phyloP scores from a whole-genome alignment of 2,329 filamentous ascomycete genomes.

The Hymenoscyphus repandus region DNA sequence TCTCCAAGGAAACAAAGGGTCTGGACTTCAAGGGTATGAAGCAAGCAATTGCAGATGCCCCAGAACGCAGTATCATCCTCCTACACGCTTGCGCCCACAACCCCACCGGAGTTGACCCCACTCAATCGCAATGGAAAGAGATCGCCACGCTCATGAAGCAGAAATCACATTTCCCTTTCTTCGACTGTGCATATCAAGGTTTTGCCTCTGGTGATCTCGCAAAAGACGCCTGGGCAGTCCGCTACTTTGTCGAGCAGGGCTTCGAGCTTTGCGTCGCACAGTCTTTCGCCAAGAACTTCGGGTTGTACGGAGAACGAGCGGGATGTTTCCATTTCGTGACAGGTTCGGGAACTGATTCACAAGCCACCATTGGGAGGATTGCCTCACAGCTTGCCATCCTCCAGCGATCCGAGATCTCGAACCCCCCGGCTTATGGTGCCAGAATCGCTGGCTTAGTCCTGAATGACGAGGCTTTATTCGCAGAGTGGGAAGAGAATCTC shows the following conservation, averaged over 20 bases:
- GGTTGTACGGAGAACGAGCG: constrained; percentile 91
- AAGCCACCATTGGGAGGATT: constrained; percentile 56
- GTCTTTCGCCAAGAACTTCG: constrained; percentile 97
- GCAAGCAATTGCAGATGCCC: constrained; percentile 61
- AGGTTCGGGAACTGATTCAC: constrained; percentile 61
- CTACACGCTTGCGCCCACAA: constrained; percentile 97
- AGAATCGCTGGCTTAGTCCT: constrained; percentile 80
- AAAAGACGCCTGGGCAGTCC: constrained; percentile 84
- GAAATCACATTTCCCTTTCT: constrained; percentile 92
- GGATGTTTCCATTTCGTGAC: constrained; percentile 95
- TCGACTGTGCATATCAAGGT: constrained; percentile 96
- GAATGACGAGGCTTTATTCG: constrained; percentile 76
- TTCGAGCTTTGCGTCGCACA: constrained; percentile 86
- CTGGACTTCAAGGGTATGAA: constrained; percentile 92
- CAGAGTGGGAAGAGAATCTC: constrained; percentile 85
- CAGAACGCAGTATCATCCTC: constrained; percentile 77
- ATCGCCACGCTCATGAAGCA: constrained; percentile 71
- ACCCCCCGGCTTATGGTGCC: constrained; percentile 91
- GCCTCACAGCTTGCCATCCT: constrained; percentile 87
- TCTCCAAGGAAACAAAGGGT: constrained; percentile 79
- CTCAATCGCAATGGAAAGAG: constrained; percentile 88
- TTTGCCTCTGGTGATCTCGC: constrained; percentile 89
- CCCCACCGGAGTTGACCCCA: constrained; percentile 94
- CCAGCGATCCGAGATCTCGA: constrained; percentile 95
- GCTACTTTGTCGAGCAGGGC: constrained; percentile 88